Percentiles rank a stretch among this genome's conserved stretches.
Conservation (phyloP, 305 asterid species). For the Rubia peregrina region DNA sequence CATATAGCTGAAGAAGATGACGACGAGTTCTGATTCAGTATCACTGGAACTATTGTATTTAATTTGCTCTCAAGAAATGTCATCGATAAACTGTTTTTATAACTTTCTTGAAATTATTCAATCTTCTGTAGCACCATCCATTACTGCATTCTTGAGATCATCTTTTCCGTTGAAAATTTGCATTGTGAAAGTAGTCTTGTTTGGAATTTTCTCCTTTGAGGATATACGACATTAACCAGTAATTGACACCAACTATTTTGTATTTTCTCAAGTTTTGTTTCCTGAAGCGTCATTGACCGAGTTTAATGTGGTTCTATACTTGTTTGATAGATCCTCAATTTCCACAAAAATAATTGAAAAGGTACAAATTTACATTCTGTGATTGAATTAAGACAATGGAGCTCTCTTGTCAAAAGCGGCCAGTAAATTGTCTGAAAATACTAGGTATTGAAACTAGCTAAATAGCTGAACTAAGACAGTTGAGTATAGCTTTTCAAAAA, state of each 20-base stretch:
- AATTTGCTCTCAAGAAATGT: background rate
- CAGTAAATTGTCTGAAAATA: background rate
- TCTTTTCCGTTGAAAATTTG: background rate
- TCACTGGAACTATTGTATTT: background rate
- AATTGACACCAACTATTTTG: too few species aligned
- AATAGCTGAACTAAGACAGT: background rate
- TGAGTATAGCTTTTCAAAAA: too few species aligned
- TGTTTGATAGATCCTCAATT: too few species aligned
- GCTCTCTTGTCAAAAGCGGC: background rate
- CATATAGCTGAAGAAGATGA: constrained; percentile 93
- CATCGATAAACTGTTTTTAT: background rate
- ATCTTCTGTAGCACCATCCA: background rate
- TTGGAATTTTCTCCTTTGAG: background rate
- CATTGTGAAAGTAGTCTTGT: background rate
- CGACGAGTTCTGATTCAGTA: constrained; percentile 55
- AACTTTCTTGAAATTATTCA: background rate
- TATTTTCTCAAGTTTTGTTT: background rate
- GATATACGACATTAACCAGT: background rate
- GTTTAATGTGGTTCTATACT: too few species aligned
- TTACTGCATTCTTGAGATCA: background rate
- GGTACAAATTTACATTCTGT: too few species aligned
- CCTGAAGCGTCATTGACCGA: background rate
- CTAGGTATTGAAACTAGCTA: background rate
- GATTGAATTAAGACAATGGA: too few species aligned
- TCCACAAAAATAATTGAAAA: too few species aligned